Evolutionary conservation across 208 protist genomes (phyloP).

Genomic region (Novymonas esmeraldas): DNA sequence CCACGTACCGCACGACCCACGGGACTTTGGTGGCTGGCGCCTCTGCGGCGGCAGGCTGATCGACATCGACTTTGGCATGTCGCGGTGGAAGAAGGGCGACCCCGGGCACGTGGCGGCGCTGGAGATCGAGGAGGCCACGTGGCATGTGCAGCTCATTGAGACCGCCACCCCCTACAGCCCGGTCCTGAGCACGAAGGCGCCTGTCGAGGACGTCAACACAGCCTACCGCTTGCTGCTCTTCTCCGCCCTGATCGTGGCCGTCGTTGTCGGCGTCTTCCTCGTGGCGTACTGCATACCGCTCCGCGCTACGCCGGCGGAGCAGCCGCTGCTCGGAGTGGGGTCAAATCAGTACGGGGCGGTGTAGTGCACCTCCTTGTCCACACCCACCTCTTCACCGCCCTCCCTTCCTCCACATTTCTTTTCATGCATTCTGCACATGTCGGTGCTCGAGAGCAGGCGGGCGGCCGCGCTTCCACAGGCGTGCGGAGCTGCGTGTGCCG

Average conservation of each 20-base stretch:
- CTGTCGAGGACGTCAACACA: conserved; percentile 13
- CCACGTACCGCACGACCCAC: conserved; percentile 83
- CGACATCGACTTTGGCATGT: conserved; percentile 91
- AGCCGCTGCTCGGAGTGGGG: conserved; percentile 18
- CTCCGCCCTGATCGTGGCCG: conserved; percentile 15
- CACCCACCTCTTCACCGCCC: not conserved
- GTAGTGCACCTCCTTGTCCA: not conserved
- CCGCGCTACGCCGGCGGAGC: not conserved
- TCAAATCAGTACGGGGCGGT: conserved; percentile 22
- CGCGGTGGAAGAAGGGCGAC: conserved; percentile 89
- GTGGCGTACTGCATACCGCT: conserved; percentile 20
- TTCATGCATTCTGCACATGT: no score
- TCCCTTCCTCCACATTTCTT: no score
- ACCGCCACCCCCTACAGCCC: conserved; percentile 42
- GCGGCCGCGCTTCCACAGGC: no score
- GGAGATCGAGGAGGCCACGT: conserved; percentile 78
- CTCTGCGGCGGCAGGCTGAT: conserved; percentile 77
- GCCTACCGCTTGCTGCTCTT: conserved; percentile 19
- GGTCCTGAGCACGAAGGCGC: not conserved
- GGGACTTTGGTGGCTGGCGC: conserved; percentile 81
- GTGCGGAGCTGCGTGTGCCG: no score
- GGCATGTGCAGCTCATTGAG: conserved; percentile 79
- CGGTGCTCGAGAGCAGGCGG: no score
- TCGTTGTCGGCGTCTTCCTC: conserved; percentile 16
- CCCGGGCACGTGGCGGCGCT: conserved; percentile 86